These are phyloP conservation scores for Xerocomus cyaneibrunnescens DNA, from an alignment of 1,284 basidiomycete species.

Conservation along the genomic window DNA sequence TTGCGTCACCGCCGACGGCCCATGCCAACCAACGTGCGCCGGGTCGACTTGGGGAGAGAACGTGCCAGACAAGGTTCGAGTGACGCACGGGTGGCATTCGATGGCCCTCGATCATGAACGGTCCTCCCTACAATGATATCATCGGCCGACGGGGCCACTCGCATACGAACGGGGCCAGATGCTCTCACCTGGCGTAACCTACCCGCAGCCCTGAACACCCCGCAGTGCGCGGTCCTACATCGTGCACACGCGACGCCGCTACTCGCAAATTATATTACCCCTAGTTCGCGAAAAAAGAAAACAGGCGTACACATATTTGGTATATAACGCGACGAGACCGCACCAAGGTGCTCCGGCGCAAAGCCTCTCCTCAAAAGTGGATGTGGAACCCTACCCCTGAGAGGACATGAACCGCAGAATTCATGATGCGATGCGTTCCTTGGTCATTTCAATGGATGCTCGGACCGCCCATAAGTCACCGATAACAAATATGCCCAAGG, in stretches of 20 bases:
- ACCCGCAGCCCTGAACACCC: constrained; percentile 15
- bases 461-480: constrained; percentile 4
- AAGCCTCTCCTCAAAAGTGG: constrained; percentile 3
- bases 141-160: constrained; percentile 1
- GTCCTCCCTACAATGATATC: too few species aligned
- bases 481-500: constrained; percentile 6
- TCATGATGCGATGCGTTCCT: constrained; percentile 9
- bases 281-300: not conserved
- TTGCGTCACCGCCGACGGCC: too few species aligned
- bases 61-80: too few species aligned
- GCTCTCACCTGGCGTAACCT: constrained; percentile 2
- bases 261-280: not conserved
- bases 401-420: not conserved
- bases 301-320: constrained; percentile 2
- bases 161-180: not conserved
- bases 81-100: too few species aligned
- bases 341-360: constrained; percentile 6
- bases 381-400: constrained; percentile 11
- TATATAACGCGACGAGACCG: not conserved
- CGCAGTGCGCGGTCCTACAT: not conserved
- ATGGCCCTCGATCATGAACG: too few species aligned
- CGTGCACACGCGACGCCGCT: not conserved
- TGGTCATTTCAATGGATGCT: constrained; percentile 1
- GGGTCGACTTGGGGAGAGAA: too few species aligned
- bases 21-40: too few species aligned